phyloP scores from a whole-genome alignment of 495 filamentous ascomycete species.

The Penicillium dipodomyicola region DNA sequence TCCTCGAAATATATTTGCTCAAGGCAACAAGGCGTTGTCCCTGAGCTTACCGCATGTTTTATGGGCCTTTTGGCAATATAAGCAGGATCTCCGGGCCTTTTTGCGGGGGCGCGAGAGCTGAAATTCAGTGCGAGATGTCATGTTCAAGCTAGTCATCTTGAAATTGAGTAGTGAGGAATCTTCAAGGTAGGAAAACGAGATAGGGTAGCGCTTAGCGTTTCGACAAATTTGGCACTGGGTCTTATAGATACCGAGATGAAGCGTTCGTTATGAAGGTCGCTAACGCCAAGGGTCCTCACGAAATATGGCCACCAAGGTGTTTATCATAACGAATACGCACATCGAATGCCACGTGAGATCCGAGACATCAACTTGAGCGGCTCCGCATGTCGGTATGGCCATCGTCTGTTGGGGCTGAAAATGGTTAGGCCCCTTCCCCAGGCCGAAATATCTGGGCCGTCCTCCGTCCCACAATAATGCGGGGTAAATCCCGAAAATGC shows the following conservation, averaged over 20 bases:
- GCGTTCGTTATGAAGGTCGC: not conserved
- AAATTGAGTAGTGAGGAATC: not conserved
- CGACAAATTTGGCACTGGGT: not conserved
- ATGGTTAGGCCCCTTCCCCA: not conserved
- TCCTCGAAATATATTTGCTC: not conserved
- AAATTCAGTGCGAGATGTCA: not conserved
- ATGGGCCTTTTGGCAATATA: slow-evolving; percentile 11
- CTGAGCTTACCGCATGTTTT: slow-evolving; percentile 14
- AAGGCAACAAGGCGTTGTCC: not conserved
- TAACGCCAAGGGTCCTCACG: not conserved
- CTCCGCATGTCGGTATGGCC: slow-evolving; percentile 7
- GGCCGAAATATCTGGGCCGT: not conserved
- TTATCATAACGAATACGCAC: not conserved
- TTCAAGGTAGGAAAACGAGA: not conserved
- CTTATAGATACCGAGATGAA: not conserved
- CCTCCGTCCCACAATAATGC: not conserved
- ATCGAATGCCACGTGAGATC: not conserved
- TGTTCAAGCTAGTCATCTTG: not conserved
- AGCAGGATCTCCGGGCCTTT: slow-evolving; percentile 14
- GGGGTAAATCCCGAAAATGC: not conserved
- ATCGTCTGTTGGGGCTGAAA: not conserved
- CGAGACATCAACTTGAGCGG: not conserved
- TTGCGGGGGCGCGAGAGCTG: not conserved
- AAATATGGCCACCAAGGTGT: not conserved
- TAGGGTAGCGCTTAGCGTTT: not conserved